Percentiles rank a stretch among this genome's conserved stretches.
These are phyloP conservation scores for Verticillium nonalfalfae DNA, from an alignment of 2,329 filamentous ascomycete genomes.

Conservation along the genomic window DNA sequence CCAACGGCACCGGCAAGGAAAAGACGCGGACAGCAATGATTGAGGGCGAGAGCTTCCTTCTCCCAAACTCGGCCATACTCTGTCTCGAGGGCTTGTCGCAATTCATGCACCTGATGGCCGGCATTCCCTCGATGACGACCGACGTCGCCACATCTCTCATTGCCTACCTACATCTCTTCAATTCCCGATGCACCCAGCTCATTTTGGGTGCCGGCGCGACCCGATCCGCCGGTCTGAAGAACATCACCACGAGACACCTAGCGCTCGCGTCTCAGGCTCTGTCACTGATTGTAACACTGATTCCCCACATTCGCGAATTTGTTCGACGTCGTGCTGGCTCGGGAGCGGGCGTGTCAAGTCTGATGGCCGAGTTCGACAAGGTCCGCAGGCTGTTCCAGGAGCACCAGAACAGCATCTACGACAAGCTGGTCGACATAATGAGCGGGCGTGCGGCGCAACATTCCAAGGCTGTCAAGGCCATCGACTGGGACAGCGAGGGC, in stretches of 20 bases:
- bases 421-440: conserved; percentile 93
- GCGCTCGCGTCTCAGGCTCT: conserved; percentile 86
- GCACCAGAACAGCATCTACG: conserved; percentile 84
- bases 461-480: conserved; percentile 65
- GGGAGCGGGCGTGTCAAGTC: conserved; percentile 42
- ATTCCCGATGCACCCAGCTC: conserved; percentile 91
- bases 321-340: conserved; percentile 66
- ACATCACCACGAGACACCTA: conserved; percentile 93
- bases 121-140: conserved; percentile 81
- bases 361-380: conserved; percentile 85
- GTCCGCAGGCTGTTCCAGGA: conserved; percentile 78
- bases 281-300: conserved; percentile 77
- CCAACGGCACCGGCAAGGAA: conserved; percentile 49
- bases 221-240: conserved; percentile 80
- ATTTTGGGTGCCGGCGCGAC: conserved; percentile 94
- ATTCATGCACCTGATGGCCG: conserved; percentile 76
- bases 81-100: conserved; percentile 77
- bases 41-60: conserved; percentile 77
- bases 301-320: conserved; percentile 89
- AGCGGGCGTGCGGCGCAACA: conserved; percentile 67
- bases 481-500: conserved; percentile 62
- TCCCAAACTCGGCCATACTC: conserved; percentile 76
- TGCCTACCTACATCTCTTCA: conserved; percentile 87
- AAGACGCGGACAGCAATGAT: conserved; percentile 69
- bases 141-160: conserved; percentile 76